Evolutionary conservation across 1,139 yeast species (phyloP), one percentile per base, ranked within the genome.

Genomic region (Candida sp.): DNA sequence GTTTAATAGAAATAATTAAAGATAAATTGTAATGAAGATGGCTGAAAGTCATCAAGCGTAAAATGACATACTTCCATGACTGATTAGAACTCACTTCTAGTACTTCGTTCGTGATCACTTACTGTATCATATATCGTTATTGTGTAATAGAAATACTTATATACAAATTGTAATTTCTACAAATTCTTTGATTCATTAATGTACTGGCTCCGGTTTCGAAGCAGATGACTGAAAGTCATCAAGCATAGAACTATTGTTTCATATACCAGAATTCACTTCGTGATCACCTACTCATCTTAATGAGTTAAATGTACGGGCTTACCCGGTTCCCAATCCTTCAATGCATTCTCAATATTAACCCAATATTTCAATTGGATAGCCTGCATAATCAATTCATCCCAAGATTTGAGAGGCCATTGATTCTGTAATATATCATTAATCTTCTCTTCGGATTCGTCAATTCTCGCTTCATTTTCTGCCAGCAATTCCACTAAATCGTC

Each of bases 321-420:
- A 33, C 88, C 89, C 0, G 84, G 81, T 52, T 82, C 85, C 91
- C 93, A 85, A 42, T 87, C 91, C 52, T 79, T 80, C 38, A 90
- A 77, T 4, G 88, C 91, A 40, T 76, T 77, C 41, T 80, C 81
- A 36, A 91, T 81, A 57, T 87, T 90, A 40, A 75, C 77, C 96
- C 97, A 91, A 59, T 90, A 93, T 58, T 87, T 87, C 49, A 93
- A 66, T 50, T 79, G 77, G 25, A 89, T 79, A 1, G 95, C 85
- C 47, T 82, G 82, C 47, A 77, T 64, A 46, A 85, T 79, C 22
- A 95, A 84, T 1, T 60, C 57, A 21, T 79, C 77, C 73, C 83
- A 77, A 43, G 81, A 70, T 4, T 45, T 36, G 2, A 61, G 47
- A 21, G 76, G 80, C 43, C 43, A 41, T 5, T 32, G 19, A 2